A percentile compares a stretch with the other conserved stretches of the same genome.
Evolutionary conservation across 768 basidiomycete genomes (phyloP).

Genomic region (Pholiota molesta): DNA sequence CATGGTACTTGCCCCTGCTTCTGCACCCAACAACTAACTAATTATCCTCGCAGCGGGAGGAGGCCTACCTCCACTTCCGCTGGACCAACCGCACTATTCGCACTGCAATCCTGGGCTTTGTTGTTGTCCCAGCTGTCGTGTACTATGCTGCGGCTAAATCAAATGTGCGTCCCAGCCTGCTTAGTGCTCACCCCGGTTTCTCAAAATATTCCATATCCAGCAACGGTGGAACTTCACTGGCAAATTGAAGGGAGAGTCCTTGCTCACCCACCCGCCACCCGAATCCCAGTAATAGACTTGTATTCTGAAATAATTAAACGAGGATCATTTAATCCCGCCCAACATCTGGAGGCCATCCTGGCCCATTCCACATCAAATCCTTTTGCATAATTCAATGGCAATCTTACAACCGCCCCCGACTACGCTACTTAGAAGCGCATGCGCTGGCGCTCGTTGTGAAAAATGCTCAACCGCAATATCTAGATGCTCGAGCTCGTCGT

Average conservation of each 20-base stretch:
- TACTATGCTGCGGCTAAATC: constrained; percentile 50
- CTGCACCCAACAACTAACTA: constrained; percentile 9
- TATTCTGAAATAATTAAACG: background rate
- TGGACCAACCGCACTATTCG: constrained; percentile 74
- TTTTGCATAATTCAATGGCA: constrained; percentile 89
- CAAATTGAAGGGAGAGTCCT: constrained; percentile 20
- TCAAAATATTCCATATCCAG: constrained; percentile 31
- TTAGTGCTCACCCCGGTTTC: constrained; percentile 51
- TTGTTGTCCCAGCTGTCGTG: constrained; percentile 64
- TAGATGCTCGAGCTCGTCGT: constrained; percentile 94
- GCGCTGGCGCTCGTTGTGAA: constrained; percentile 89
- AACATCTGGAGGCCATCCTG: background rate
- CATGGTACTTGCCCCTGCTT: constrained; percentile 39
- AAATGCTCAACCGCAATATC: constrained; percentile 88
- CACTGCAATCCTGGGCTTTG: constrained; percentile 62
- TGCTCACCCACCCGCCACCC: constrained; percentile 3
- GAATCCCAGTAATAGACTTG: constrained; percentile 2
- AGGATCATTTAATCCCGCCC: too few relatives aligned
- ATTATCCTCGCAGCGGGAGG: constrained; percentile 63
- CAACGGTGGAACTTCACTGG: constrained; percentile 58
- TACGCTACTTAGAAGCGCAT: constrained; percentile 85
- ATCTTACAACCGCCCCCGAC: constrained; percentile 86
- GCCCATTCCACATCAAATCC: constrained; percentile 49
- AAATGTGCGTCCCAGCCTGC: constrained; percentile 45
- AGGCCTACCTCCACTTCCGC: constrained; percentile 80